Evolutionary conservation across 2,329 filamentous ascomycete species (phyloP), one percentile per base, ranked within the genome.

Genomic region (Aspergillus awamori): DNA sequence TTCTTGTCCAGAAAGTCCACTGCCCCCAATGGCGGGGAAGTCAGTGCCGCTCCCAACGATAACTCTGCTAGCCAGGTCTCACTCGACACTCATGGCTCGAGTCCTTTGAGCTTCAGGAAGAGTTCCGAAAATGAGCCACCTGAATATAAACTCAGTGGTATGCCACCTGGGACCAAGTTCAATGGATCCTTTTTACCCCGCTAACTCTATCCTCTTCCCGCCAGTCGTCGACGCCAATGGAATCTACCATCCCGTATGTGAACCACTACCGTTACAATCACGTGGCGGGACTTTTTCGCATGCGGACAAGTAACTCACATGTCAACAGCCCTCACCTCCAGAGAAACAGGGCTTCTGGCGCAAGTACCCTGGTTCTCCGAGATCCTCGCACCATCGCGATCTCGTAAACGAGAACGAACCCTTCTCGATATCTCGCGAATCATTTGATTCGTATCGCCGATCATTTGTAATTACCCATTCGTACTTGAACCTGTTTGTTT

Each of bases 201-300:
- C 55, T 63, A 58, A 66, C 67, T 72, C 65, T 62, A 69, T 72
- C 75, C 65, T 74, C 66, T 63, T 24, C 38, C 56, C 22, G 64
- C 69, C 75, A 97, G 94, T 97, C 67, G 95, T 98, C 76, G 96
- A 96, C 74, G 93, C 96, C 78, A 96, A 91, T 76, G 94, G 94
- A 67, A 90, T 97, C 64, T 98, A 96, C 80, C 86, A 98, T 68
- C 94, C 94, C 70, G 92, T 95, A 87, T 79, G 63, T 71, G 20
- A 36, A 39, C 43, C 47, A 33, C 38, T 17, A 45, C 33, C 55
- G 30, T 22, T 45, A 43, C 47, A 54, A 17, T 33, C 33, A n/a
- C 43, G 10, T 49, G 49, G 36, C 24, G 22, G 17, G 38, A 17
- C 26, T 17, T 60, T 57, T 28, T 45, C 38, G 20, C 56, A 24